A percentile compares a stretch with the other conserved stretches of the same genome.
Conservation (phyloP, 768 basidiomycete genomes). For the Phanerochaete sordida region DNA sequence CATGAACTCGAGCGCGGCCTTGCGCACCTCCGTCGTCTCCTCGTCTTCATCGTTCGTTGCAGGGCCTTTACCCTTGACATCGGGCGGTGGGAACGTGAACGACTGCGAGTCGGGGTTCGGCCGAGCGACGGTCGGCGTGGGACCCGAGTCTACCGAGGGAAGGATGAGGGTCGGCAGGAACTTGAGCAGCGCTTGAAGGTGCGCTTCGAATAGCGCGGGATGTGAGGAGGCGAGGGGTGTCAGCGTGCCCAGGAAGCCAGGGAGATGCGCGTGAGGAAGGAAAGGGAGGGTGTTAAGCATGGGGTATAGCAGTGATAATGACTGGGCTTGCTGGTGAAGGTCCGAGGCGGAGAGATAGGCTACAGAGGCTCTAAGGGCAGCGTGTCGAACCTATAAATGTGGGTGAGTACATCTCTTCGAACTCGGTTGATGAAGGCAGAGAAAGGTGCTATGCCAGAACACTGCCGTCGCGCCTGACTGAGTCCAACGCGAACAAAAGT, state of each 20-base stretch:
- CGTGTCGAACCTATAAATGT: constrained; percentile 57
- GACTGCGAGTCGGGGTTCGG: constrained; percentile 35
- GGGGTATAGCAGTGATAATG: constrained; percentile 56
- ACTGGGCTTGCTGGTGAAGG: constrained; percentile 55
- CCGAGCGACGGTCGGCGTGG: constrained; percentile 49
- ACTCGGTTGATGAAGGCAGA: background rate
- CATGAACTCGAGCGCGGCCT: constrained; percentile 80
- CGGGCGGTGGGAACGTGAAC: constrained; percentile 38
- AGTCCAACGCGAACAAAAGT: too few species aligned
- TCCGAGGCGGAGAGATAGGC: constrained; percentile 68
- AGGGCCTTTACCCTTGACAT: constrained; percentile 26
- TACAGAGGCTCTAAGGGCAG: constrained; percentile 66
- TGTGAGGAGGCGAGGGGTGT: constrained; percentile 68
- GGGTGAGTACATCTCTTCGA: background rate
- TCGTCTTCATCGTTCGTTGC: constrained; percentile 43
- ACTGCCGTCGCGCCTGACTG: background rate
- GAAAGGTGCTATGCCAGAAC: background rate
- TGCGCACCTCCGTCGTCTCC: constrained; percentile 64
- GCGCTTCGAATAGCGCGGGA: constrained; percentile 70
- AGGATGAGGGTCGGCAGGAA: constrained; percentile 69
- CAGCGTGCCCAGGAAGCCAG: constrained; percentile 62
- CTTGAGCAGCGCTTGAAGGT: constrained; percentile 60
- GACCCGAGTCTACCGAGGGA: constrained; percentile 51
- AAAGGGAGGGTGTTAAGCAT: constrained; percentile 74
- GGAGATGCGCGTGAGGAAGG: constrained; percentile 51